These are phyloP conservation scores for Aspergillus thermomutatus DNA, from an alignment of 2,329 filamentous ascomycete genomes.

Conservation along the genomic window DNA sequence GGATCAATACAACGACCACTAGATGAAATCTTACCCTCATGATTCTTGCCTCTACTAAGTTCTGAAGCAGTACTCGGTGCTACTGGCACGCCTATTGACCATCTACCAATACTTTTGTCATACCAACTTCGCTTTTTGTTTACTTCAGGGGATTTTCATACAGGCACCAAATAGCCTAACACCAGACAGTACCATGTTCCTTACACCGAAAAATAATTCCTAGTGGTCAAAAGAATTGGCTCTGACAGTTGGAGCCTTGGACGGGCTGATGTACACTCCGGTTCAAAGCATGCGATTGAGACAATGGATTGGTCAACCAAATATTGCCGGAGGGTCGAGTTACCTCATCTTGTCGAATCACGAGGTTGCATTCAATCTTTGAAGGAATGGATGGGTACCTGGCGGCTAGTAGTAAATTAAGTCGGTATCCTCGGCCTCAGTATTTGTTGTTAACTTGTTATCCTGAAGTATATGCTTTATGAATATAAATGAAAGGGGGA, in stretches of 20 bases:
- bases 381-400: slow-evolving; percentile 8
- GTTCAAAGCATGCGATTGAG: slow-evolving; percentile 17
- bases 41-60: not conserved
- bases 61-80: not conserved
- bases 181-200: not conserved
- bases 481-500: not conserved
- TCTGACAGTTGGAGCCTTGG: slow-evolving; percentile 25
- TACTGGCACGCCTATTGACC: not conserved
- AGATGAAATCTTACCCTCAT: not conserved
- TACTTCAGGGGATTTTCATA: not conserved
- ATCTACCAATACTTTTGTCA: no score
- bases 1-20: not conserved
- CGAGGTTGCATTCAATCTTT: slow-evolving; percentile 5
- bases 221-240: slow-evolving; percentile 22
- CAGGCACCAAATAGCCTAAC: not conserved
- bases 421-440: slow-evolving; percentile 8
- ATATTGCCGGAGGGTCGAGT: slow-evolving; percentile 6
- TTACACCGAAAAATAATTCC: slow-evolving; percentile 21
- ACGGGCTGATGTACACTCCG: slow-evolving; percentile 29
- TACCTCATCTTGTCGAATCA: slow-evolving; percentile 15
- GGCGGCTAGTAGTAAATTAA: not conserved
- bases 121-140: not conserved
- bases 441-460: not conserved
- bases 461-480: not conserved
- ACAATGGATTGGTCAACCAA: slow-evolving; percentile 21